These are phyloP conservation scores for Malus hybrid DNA, from an alignment of 331 rosid genomes.

Conservation along the genomic window DNA sequence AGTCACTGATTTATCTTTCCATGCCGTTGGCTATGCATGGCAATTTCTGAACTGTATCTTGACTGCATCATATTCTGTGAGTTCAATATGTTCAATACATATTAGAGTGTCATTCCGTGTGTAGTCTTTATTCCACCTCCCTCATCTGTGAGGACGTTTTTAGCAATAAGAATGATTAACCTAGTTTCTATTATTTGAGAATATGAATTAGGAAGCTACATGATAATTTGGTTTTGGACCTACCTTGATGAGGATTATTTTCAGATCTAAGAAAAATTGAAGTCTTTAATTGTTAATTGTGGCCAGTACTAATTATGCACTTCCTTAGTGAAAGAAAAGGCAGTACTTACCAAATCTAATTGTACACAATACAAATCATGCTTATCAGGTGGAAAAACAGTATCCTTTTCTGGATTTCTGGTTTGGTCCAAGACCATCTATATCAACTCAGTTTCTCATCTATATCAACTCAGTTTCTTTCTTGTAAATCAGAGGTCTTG, in stretches of 20 bases:
- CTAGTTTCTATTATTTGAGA: background rate
- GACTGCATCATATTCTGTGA: constrained; percentile 97
- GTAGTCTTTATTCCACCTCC: background rate
- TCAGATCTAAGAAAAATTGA: background rate
- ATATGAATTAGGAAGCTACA: background rate
- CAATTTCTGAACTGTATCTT: constrained; percentile 84
- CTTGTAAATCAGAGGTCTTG: background rate
- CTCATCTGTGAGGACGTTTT: background rate
- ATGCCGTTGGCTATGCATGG: constrained; percentile 81
- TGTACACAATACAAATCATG: background rate
- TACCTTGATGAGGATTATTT: background rate
- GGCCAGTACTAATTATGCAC: background rate
- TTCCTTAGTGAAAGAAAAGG: background rate
- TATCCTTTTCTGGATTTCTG: background rate
- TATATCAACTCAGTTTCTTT: no score
- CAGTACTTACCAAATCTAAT: background rate
- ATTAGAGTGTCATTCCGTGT: background rate
- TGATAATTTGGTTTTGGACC: background rate
- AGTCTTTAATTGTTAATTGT: background rate
- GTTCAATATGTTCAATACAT: constrained; percentile 18
- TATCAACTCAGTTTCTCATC: background rate
- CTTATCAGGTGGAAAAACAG: background rate
- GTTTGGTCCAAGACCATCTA: background rate
- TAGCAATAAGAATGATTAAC: background rate
- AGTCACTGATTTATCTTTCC: constrained; percentile 77